Base-by-base conservation (phyloP, 495 filamentous ascomycete species). In the Penicillium steckii region DNA sequence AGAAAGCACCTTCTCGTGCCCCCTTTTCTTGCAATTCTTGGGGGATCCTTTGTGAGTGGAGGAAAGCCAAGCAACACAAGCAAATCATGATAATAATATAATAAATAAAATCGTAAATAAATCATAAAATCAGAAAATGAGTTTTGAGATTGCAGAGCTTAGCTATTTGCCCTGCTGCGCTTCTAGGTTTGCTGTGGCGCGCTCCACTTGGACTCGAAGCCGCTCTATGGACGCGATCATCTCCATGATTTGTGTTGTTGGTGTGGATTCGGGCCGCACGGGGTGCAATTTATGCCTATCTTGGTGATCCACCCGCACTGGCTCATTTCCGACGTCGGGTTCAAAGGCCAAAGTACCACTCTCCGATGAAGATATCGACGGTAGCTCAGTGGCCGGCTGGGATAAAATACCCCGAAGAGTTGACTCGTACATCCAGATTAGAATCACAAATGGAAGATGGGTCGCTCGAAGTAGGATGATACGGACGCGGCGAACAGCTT, bases 391-490 rank as follows among this genome's bases (percentile, higher is more conserved):
- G 33, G 59, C 62, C 45, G 49, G 55, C 32, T 61, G 61, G 8
- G 57, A 57, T n/a, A 59, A 22, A 40, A 61, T 24, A 44, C 63
- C 55, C 27, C 53, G 72, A 56, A 65, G 69, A 25, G 59, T 66
- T 40, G 64, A 67, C 53, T 89, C 85, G 64, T 81, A 88, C 19
- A 67, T 66, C 74, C 78, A 78, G 46, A 88, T 87, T 40, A 83
- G 68, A 19, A 71, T 76, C 18, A 88, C 82, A 58, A 83, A 85
- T 5, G 85, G 83, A 25, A 79, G 67, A 62, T 89, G 85, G 0
- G 85, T 88, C 43, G 79, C 73, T 64, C 90, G 90, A 27, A 96
- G 80, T 18, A 95, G 75, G 38, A 89, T 57, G 57, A 96, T 96
- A 44, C 90, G 86, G 24, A 80, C 80, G 23, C 74, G 75, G 27